A percentile compares a stretch with the other conserved stretches of the same genome.
These are phyloP conservation scores for Mucor circinelloides DNA, from an alignment of 371 early-diverging fungal genomes.

Conservation along the genomic window DNA sequence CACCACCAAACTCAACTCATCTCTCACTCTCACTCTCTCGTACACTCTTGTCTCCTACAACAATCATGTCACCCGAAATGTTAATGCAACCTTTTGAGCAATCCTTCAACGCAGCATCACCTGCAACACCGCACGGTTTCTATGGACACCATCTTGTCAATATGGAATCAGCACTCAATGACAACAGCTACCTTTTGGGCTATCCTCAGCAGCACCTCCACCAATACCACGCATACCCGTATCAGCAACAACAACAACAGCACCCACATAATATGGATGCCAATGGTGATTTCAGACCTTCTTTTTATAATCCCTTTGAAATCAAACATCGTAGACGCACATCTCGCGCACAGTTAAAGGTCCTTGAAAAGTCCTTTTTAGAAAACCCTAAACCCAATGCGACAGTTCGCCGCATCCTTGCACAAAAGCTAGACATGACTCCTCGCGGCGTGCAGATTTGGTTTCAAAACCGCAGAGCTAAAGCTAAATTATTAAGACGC, in stretches of 20 bases:
- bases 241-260: not conserved
- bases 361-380: constrained; percentile 62
- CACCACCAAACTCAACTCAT: not conserved
- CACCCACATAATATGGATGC: not conserved
- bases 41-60: too few species aligned
- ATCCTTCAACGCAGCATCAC: constrained; percentile 16
- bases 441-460: constrained; percentile 86
- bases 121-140: constrained; percentile 8
- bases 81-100: constrained; percentile 38
- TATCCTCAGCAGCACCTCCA: constrained; percentile 1
- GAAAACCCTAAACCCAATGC: constrained; percentile 72
- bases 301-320: constrained; percentile 42
- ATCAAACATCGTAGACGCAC: constrained; percentile 66
- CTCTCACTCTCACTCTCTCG: not conserved
- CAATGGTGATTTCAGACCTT: constrained; percentile 24
- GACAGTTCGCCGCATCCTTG: constrained; percentile 69
- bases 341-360: constrained; percentile 62
- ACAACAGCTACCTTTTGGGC: constrained; percentile 11
- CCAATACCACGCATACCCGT: not conserved
- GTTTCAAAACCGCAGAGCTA: constrained; percentile 94
- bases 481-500: constrained; percentile 51
- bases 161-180: not conserved
- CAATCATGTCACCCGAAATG: constrained; percentile 30
- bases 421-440: constrained; percentile 75
- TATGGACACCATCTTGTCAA: constrained; percentile 8